These are phyloP conservation scores for Carpinus fangiana DNA, from an alignment of 306 rosid genomes.

Conservation along the genomic window DNA sequence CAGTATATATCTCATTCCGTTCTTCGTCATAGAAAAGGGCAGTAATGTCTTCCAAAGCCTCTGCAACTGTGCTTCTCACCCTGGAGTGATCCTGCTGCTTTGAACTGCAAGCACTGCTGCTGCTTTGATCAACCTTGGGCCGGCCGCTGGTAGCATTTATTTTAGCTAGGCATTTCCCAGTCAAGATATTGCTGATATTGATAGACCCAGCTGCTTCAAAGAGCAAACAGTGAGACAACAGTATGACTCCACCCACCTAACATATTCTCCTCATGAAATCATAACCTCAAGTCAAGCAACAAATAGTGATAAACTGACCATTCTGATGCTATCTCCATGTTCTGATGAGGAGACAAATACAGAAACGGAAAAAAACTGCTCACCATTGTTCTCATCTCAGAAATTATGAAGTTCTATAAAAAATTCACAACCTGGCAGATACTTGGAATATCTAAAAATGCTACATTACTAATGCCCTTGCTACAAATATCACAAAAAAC, in stretches of 20 bases:
- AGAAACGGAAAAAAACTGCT: neutral
- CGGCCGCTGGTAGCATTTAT: constrained; percentile 52
- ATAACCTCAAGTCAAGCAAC: neutral
- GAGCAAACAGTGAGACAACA: constrained; percentile 15
- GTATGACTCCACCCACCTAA: neutral
- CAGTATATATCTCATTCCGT: constrained; percentile 85
- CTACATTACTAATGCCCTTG: neutral
- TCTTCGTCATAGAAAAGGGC: constrained; percentile 93
- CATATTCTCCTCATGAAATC: neutral
- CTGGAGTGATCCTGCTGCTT: constrained; percentile 39
- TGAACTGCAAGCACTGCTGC: constrained; percentile 45
- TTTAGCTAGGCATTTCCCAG: constrained; percentile 86
- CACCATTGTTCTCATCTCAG: neutral
- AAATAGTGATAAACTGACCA: neutral
- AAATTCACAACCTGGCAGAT: neutral
- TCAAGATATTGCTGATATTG: constrained; percentile 86
- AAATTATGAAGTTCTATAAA: neutral
- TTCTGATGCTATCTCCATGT: neutral
- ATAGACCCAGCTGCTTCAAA: constrained; percentile 75
- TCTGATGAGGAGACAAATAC: neutral
- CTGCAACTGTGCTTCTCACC: constrained; percentile 70
- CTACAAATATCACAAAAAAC: neutral
- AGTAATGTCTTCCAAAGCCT: constrained; percentile 89
- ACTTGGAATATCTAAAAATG: neutral
- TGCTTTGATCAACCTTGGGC: constrained; percentile 36